Conservation (phyloP, 495 filamentous ascomycete genomes). For the Trichoderma erinaceum region DNA sequence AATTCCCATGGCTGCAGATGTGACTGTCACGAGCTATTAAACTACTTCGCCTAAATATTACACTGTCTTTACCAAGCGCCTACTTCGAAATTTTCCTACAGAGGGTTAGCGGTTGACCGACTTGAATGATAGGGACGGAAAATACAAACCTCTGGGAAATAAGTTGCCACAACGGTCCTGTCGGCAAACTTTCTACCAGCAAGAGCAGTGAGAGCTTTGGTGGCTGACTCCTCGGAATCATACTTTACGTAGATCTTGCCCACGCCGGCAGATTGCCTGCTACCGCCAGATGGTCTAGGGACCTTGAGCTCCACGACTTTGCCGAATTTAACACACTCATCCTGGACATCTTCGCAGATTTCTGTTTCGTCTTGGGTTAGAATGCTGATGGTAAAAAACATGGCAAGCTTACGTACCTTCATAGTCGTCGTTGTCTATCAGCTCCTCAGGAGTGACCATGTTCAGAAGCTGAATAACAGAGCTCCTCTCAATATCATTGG, state of each 20-base stretch:
- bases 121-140: background rate
- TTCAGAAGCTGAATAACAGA: slow-evolving; percentile 89
- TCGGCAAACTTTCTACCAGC: slow-evolving; percentile 94
- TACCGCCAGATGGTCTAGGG: slow-evolving; percentile 75
- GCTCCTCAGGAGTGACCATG: slow-evolving; percentile 95
- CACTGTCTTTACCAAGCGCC: slow-evolving; percentile 56
- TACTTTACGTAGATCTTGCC: slow-evolving; percentile 98
- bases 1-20: slow-evolving; percentile 1
- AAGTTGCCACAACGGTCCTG: slow-evolving; percentile 91
- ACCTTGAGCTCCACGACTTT: slow-evolving; percentile 80
- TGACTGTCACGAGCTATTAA: background rate
- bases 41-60: background rate
- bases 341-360: slow-evolving; percentile 86
- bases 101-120: slow-evolving; percentile 5
- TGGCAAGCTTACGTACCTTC: slow-evolving; percentile 57
- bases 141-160: slow-evolving; percentile 74
- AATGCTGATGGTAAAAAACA: background rate
- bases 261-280: slow-evolving; percentile 76
- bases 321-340: slow-evolving; percentile 90
- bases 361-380: slow-evolving; percentile 48
- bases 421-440: slow-evolving; percentile 90
- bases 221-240: slow-evolving; percentile 69
- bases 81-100: slow-evolving; percentile 72
- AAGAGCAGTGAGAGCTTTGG: slow-evolving; percentile 74
- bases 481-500: slow-evolving; percentile 63